Percentiles rank a stretch among this genome's conserved stretches.
phyloP scores from a whole-genome alignment of 768 basidiomycete species.

The button mushroom (Agaricus bisporus) region DNA sequence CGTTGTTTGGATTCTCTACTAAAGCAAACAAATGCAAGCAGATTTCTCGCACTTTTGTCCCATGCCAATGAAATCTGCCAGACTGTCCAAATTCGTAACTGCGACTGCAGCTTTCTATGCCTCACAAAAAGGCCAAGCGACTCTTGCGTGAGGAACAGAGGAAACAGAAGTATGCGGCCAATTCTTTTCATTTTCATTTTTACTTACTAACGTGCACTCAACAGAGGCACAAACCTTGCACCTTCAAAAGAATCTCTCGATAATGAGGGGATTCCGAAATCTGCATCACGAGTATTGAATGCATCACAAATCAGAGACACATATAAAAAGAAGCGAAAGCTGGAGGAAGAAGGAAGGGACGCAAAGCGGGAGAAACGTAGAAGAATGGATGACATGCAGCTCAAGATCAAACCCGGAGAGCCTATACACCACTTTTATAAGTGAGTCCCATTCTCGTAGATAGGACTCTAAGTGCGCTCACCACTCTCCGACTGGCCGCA shows the following conservation, averaged over 20 bases:
- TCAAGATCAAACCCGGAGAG: slow-evolving; percentile 60
- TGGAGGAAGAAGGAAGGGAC: slow-evolving; percentile 21
- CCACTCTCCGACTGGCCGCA: slow-evolving; percentile 18
- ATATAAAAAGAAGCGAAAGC: slow-evolving; percentile 44
- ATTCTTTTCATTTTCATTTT: not conserved
- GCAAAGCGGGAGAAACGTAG: slow-evolving; percentile 23
- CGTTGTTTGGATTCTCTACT: no score
- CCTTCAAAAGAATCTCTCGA: slow-evolving; percentile 36
- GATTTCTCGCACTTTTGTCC: not conserved
- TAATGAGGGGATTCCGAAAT: slow-evolving; percentile 66
- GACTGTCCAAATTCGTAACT: not conserved
- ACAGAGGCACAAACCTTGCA: slow-evolving; percentile 45
- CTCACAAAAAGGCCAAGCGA: slow-evolving; percentile 60
- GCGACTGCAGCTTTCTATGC: slow-evolving; percentile 32
- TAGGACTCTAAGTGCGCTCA: not conserved
- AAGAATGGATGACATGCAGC: slow-evolving; percentile 21
- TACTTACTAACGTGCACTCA: not conserved
- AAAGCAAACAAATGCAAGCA: not conserved
- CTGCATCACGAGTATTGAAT: slow-evolving; percentile 57
- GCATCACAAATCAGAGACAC: slow-evolving; percentile 53
- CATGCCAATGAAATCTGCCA: not conserved
- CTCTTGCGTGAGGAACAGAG: slow-evolving; percentile 38
- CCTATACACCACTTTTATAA: slow-evolving; percentile 72
- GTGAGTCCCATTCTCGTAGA: slow-evolving; percentile 27
- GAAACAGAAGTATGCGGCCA: slow-evolving; percentile 33